Evolutionary conservation across 257 asterid genomes (phyloP), one percentile per base, ranked within the genome.

Genomic region (Fraxinus excelsior): DNA sequence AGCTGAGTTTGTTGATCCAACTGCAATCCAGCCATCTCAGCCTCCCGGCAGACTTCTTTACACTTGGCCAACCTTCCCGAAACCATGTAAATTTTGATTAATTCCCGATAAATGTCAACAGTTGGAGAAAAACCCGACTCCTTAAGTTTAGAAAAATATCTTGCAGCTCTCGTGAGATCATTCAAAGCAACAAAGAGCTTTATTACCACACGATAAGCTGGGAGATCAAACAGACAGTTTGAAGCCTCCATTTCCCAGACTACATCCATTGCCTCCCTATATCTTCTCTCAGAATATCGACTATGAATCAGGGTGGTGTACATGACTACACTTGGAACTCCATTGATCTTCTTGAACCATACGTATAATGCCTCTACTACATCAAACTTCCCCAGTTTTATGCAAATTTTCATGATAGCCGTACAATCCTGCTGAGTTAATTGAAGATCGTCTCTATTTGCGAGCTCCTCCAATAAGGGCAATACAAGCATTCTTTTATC

Each of bases 221-320:
- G 96, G 46, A 93, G 96, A 88, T 91, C 98, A 65, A 91, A 87
- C 73, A 81, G 78, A 77, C 91, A 89, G 83, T 84, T 78, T 42
- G 90, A 80, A 76, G 86, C 87, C 82, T 93, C 98, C 97, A 93
- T 91, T 79, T 93, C 96, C 97, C 98, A 91, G 0, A 93, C 90
- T 75, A 88, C 78, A 8, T 84, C 88, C 89, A 93, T 83, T 3
- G 95, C 97, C 71, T 91, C 97, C 70, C 94, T 86, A 78, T 86
- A 86, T 68, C 70, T 90, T 4, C 80, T 81, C 46, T 80, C 96
- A 29, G 82, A 40, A 88, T 74, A 90, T 31, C 89, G 88, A 71
- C 97, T 86, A 56, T 92, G 96, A 68, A 90, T 79, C 74, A 94
- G 25, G 38, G 96, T 89, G 18, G 97, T 94, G 79, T 92, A 90